Evolutionary conservation across 139 green algal species (phyloP), one percentile per base, ranked within the genome.

Genomic region (Coelastrella sp.): DNA sequence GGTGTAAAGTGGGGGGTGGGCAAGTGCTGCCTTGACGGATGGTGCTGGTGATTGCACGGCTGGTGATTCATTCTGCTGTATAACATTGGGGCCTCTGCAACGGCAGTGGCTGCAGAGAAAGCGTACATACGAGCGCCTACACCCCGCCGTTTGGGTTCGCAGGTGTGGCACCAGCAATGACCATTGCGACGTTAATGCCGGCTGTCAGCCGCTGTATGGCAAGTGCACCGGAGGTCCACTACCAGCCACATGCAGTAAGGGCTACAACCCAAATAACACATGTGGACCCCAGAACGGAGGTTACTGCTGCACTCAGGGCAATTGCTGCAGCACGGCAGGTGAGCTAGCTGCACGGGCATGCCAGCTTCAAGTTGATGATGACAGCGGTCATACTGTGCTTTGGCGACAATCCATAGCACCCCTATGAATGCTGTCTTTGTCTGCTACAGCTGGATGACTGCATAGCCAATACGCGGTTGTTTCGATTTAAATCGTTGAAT

Each of bases 201-300:
- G 81, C 61, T 87, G 81, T 66, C 81, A 87, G 81, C 20, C 59
- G 4, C 20, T 20, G 6, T 87, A 65, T 60, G 81, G 81, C 64
- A 47, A 13, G 22, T 87, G 81, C 81, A 76, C n/a, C 16, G 64
- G 64, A 20, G 64, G 64, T 71, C 64, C 64, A 7, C 11, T 71
- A 14, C 64, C 64, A 71, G 64, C 64, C 11, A 11, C 2, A 14
- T 71, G 64, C 64, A 20, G 11, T 20, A 14, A 20, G 64, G 4
- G 64, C 64, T 71, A 71, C 64, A 71, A 14, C 13, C 64, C 64
- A 4, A 14, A 71, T 14, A 71, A 20, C 11, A 71, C 64, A 11
- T 71, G 64, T 71, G 64, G 64, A 20, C 64, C 64, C 16, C 11
- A 14, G 11, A 71, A 14, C 16, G 64, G 64, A 71, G 64, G 64